Percentiles rank a stretch among this genome's conserved stretches.
Conservation (phyloP, 75 land plant genomes). For the Isoetes taiwanensis region DNA sequence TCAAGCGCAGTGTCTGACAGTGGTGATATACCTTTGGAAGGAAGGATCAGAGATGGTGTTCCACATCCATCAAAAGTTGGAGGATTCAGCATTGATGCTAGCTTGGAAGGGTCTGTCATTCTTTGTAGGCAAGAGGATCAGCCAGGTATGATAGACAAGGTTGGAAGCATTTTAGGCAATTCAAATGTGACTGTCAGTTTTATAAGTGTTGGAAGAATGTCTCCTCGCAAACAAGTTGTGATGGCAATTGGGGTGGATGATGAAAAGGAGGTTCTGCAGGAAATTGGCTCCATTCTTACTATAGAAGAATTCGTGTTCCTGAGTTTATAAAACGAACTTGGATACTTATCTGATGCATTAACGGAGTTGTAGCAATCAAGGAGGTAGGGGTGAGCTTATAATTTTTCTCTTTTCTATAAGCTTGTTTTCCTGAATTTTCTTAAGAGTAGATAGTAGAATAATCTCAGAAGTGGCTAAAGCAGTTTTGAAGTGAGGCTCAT, state of each 20-base stretch:
- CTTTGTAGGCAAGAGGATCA: conserved; percentile 85
- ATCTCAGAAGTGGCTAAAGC: too few species aligned
- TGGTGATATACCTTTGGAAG: conserved; percentile 55
- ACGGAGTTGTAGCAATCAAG: too few species aligned
- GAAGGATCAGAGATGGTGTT: conserved; percentile 57
- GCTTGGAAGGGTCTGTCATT: conserved; percentile 62
- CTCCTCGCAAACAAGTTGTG: conserved; percentile 53
- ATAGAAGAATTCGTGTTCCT: conserved; percentile 73
- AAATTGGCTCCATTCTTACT: conserved; percentile 55
- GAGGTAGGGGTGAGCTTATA: too few species aligned
- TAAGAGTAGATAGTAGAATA: too few species aligned
- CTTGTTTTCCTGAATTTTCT: too few species aligned
- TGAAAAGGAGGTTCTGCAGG: conserved; percentile 37
- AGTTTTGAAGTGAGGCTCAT: too few species aligned
- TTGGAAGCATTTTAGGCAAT: conserved; percentile 56
- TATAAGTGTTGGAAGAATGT: conserved; percentile 73
- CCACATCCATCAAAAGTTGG: conserved; percentile 60
- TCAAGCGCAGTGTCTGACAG: conserved; percentile 51
- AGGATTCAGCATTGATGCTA: conserved; percentile 67
- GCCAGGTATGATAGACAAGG: conserved; percentile 81
- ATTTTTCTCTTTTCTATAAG: too few species aligned
- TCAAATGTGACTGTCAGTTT: conserved; percentile 76
- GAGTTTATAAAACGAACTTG: conserved; percentile 58
- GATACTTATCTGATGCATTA: too few species aligned
- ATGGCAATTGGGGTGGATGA: conserved; percentile 89